Base-by-base conservation (phyloP, 441 rosid species). In the Flueggea neowawraea region DNA sequence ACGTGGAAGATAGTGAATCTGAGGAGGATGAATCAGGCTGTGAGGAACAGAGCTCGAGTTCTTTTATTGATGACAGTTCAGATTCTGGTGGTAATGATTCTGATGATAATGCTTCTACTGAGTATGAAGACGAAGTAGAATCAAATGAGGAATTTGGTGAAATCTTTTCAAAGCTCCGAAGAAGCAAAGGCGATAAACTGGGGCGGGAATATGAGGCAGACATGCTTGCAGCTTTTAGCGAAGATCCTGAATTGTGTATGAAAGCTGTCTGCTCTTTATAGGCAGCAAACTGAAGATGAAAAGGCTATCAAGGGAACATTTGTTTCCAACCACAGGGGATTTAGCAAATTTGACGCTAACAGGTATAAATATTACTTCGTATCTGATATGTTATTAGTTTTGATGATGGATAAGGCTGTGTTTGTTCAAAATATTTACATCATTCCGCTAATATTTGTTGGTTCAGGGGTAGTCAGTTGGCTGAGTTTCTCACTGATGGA, bases 251-350 rank as follows among this genome's bases (percentile, higher is more conserved):
- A 69, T 78, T 87, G n/a, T 91, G 97, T 77, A 85, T 89, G 93
- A 87, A 71, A 68, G 96, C 95, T 52, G 96, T 87, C 16, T 87
- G 91, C 87, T 55, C 74, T 89, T n/a, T 85, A 84, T 64, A 66
- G 89, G 54, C 81, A 80, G 61, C 96, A 87, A 72, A 87, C 91
- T 33, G 65, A 65, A 9, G 96, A 74, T 32, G 93, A 91, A 69
- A 73, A 77, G 63, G 22, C 10, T 43, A 48, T 51, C n/a, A 84
- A 71, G 76, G 80, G 62, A 66, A 63, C 85, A 22, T 50, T 75
- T n/a, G 16, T 69, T 61, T 3, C 11, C 39, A 87, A 87, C 56
- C 48, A 53, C 58, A 73, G 84, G 11, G 89, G 93, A 61, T 86
- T 84, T 69, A 87, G 81, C 77, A 75, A 84, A 72, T 65, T 73